A percentile compares a stretch with the other conserved stretches of the same genome.
These are phyloP conservation scores for Tetrahymena malaccensis DNA, from an alignment of 73 alveolate species.

Conservation along the genomic window DNA sequence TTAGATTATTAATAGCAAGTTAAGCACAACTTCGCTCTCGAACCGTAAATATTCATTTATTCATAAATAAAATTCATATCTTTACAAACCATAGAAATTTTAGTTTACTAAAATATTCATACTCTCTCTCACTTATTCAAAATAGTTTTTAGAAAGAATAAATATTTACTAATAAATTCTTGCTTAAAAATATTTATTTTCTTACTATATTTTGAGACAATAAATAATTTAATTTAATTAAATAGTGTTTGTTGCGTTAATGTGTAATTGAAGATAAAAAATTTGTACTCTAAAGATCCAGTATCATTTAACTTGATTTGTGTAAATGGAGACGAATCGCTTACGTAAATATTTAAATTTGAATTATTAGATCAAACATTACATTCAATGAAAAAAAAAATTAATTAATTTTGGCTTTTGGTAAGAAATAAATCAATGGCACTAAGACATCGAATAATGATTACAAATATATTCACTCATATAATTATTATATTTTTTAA, in stretches of 20 bases:
- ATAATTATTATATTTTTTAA: no score
- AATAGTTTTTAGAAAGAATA: neutral
- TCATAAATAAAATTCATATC: no score
- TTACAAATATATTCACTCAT: no score
- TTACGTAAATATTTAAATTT: neutral
- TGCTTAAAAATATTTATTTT: no score
- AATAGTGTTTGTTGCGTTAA: neutral
- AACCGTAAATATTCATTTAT: neutral
- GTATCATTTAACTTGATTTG: neutral
- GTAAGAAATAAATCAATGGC: neutral
- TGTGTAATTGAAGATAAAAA: neutral
- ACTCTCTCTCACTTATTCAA: no score
- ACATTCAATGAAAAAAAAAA: neutral
- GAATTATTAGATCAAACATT: neutral
- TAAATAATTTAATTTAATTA: neutral
- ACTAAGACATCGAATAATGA: neutral
- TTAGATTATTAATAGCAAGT: neutral
- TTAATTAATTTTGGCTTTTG: neutral
- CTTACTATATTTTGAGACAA: neutral
- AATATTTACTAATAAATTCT: no score
- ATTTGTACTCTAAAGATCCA: neutral
- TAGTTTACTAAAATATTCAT: no score
- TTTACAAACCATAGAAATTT: no score
- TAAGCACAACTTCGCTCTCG: neutral
- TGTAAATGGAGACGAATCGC: neutral